Conservation (phyloP, 2,329 filamentous ascomycete genomes). For the Fusarium protoensiforme region DNA sequence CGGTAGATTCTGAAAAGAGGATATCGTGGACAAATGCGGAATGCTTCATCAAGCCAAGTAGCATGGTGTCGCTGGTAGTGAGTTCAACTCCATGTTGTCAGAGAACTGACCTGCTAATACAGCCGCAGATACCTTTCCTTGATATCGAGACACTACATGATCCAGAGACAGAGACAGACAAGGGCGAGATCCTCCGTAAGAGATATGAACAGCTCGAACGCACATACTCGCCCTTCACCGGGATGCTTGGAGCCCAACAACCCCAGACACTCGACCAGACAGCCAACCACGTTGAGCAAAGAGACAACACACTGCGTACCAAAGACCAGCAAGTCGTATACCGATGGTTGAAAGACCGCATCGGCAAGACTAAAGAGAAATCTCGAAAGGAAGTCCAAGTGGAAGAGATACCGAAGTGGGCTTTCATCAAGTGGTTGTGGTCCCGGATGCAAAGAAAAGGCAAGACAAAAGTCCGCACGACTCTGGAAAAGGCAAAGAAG, state of each 20-base stretch:
- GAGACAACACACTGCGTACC: background rate
- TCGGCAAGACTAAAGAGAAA: background rate
- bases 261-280: background rate
- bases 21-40: background rate
- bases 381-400: background rate
- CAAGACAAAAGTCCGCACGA: background rate
- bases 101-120: too few relatives aligned
- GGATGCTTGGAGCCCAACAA: background rate
- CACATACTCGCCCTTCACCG: background rate
- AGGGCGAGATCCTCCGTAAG: background rate
- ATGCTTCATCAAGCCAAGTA: background rate
- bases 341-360: background rate
- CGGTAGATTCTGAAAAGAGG: background rate
- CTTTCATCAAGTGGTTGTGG: background rate
- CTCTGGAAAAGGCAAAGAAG: background rate
- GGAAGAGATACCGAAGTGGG: background rate
- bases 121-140: background rate
- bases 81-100: fast-evolving
- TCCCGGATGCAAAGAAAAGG: background rate
- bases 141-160: background rate
- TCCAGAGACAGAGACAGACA: background rate
- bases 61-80: background rate
- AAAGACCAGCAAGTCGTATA: background rate
- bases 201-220: background rate
- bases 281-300: background rate